Base-by-base conservation (phyloP, 1,139 yeast genomes). In the Lodderomyces margitis region DNA sequence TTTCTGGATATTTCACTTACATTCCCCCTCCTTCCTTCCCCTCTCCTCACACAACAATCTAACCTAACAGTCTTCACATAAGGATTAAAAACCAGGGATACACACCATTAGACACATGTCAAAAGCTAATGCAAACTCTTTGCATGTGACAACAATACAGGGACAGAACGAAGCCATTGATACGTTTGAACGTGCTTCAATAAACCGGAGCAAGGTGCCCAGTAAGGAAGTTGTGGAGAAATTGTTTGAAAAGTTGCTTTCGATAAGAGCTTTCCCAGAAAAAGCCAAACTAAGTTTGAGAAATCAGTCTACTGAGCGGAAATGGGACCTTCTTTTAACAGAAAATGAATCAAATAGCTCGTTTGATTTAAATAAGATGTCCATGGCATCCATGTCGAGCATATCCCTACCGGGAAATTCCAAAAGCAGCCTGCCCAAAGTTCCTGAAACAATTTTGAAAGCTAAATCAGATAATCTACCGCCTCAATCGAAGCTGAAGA, bases 251-350 rank as follows among this genome's bases (percentile, higher is more conserved):
- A 57, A 60, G 38, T 51, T 73, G 20, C 55, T 73, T 7, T 59
- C 74, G 11, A 61, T 60, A 1, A 50, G 77, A 42, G 74, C 60
- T 0, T 71, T 73, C 42, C 59, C 74, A 1, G 67, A 59, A 2
- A 56, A 58, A 30, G 72, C 74, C 1, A 46, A 67, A 14, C 55
- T 52, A 34, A 55, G 66, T 1, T 52, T 69, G 35, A 44, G 64
- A 34, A 62, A 59, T 14, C 68, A 60, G 44, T 58, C 74, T 2
- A 55, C 65, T 1, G 60, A 57, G 41, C 48, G 78, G 23, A 73
- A 73, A 50, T 73, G 78, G 78, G 77, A 73, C 46, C 53, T 73
- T 11, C 52, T 73, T n/a, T 49, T 72, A 17, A 52, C 71, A 37
- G 78, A 73, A 46, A 64, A 60, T 46, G 75, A 70, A 46, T 59